phyloP scores from a whole-genome alignment of 192 early-diverging fungal species.

The Rhizophlyctis rosea region DNA sequence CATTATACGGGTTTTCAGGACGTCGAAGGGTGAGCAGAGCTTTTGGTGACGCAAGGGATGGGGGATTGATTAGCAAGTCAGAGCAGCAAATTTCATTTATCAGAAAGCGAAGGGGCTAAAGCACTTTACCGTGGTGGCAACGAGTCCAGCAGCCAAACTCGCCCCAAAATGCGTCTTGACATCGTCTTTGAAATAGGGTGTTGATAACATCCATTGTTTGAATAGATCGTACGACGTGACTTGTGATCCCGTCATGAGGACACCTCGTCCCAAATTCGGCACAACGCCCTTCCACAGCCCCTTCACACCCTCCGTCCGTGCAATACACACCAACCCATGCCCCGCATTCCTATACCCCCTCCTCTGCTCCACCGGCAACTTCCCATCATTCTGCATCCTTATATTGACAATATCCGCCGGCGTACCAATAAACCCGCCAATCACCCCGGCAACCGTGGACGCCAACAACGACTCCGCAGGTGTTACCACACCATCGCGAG shows the following conservation, averaged over 20 bases:
- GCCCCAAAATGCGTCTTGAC: slow-evolving; percentile 25
- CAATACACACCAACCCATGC: slow-evolving; percentile 31
- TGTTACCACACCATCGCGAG: background rate
- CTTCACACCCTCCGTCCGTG: slow-evolving; percentile 21
- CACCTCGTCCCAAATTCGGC: slow-evolving; percentile 34
- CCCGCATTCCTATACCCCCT: slow-evolving; percentile 35
- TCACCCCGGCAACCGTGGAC: slow-evolving; percentile 1
- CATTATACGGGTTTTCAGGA: slow-evolving; percentile 35
- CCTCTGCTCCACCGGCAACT: slow-evolving; percentile 26
- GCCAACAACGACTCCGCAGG: too few relatives aligned
- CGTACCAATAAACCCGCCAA: background rate
- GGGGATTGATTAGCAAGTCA: too few relatives aligned
- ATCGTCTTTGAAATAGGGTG: slow-evolving; percentile 19
- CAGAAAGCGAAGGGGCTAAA: too few relatives aligned
- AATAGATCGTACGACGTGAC: slow-evolving; percentile 7
- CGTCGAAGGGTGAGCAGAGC: slow-evolving; percentile 25
- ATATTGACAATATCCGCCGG: slow-evolving; percentile 19
- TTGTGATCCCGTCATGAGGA: slow-evolving; percentile 30
- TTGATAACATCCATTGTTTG: slow-evolving; percentile 16
- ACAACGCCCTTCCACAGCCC: slow-evolving; percentile 33
- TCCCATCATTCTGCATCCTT: slow-evolving; percentile 36
- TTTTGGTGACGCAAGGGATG: too few relatives aligned
- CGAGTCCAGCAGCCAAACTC: slow-evolving; percentile 20
- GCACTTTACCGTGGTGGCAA: slow-evolving; percentile 30
- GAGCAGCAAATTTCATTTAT: too few relatives aligned